phyloP scores from a whole-genome alignment of 2,329 filamentous ascomycete genomes.

The Fusarium nematophilum region DNA sequence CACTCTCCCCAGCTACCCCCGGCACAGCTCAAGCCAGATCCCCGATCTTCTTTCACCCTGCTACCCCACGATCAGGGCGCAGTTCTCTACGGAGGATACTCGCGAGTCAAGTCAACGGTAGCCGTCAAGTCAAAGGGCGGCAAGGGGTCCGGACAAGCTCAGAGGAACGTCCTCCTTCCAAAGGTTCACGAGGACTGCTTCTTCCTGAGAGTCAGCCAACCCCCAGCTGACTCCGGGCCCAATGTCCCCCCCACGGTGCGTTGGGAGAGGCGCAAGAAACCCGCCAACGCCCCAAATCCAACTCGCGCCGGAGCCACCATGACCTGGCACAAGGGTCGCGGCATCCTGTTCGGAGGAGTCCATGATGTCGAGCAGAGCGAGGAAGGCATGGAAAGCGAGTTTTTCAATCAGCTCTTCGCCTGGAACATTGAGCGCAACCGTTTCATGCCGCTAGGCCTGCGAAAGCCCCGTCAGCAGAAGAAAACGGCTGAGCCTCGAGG shows the following conservation, averaged over 20 bases:
- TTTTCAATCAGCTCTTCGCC: constrained; percentile 91
- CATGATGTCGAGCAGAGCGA: constrained; percentile 92
- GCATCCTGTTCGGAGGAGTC: constrained; percentile 93
- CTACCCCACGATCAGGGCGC: constrained; percentile 91
- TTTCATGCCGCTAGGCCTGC: constrained; percentile 85
- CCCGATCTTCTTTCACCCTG: constrained; percentile 91
- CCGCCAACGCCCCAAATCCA: constrained; percentile 87
- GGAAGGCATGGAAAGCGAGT: constrained; percentile 96
- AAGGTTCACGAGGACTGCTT: constrained; percentile 96
- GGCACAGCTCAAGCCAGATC: constrained; percentile 87
- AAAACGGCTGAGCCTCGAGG: constrained; percentile 66
- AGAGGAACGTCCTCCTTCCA: constrained; percentile 82
- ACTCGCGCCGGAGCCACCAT: constrained; percentile 90
- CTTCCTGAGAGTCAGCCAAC: constrained; percentile 84
- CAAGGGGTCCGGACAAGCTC: constrained; percentile 69
- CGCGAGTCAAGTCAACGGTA: constrained; percentile 81
- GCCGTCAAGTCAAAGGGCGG: constrained; percentile 65
- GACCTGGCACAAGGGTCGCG: constrained; percentile 92
- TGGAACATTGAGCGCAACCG: constrained; percentile 97
- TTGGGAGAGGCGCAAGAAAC: constrained; percentile 94
- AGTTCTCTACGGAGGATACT: constrained; percentile 93
- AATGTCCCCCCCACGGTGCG: constrained; percentile 77
- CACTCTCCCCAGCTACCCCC: constrained; percentile 78
- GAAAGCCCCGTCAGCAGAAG: constrained; percentile 76
- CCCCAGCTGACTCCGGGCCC: constrained; percentile 72